A percentile compares a stretch with the other conserved stretches of the same genome.
Evolutionary conservation across 768 basidiomycete genomes (phyloP).

Genomic region (Pluteus cervinus): DNA sequence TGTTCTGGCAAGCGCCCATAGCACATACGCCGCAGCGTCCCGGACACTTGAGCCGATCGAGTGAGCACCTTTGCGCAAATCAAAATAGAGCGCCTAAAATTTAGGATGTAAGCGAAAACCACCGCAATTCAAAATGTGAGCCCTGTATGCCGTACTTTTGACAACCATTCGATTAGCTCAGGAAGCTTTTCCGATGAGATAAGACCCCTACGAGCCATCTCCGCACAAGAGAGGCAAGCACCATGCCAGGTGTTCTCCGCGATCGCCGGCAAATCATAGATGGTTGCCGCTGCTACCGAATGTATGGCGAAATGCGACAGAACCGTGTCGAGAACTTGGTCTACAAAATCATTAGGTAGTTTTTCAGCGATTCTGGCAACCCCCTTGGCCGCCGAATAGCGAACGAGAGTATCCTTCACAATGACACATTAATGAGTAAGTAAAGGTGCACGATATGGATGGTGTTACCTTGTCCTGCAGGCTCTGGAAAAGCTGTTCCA

Average conservation of each 20-base stretch:
- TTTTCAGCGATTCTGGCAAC: slow-evolving; percentile 79
- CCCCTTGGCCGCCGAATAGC: slow-evolving; percentile 93
- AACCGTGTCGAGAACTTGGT: slow-evolving; percentile 79
- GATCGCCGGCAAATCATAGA: slow-evolving; percentile 68
- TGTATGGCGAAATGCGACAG: slow-evolving; percentile 75
- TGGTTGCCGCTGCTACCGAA: slow-evolving; percentile 51
- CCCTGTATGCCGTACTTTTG: slow-evolving; percentile 51
- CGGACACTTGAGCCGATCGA: slow-evolving; percentile 93
- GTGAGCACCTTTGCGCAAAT: slow-evolving; percentile 86
- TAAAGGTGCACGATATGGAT: slow-evolving; percentile 4
- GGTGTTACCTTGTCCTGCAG: slow-evolving; percentile 74
- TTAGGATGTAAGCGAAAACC: too few relatives aligned
- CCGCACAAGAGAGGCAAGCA: slow-evolving; percentile 85
- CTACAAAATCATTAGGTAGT: slow-evolving; percentile 66
- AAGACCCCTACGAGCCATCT: slow-evolving; percentile 81
- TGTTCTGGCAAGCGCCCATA: slow-evolving; percentile 90
- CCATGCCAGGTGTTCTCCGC: slow-evolving; percentile 96
- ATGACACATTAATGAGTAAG: slow-evolving; percentile 4
- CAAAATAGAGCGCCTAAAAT: slow-evolving; percentile 94
- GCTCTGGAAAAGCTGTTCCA: slow-evolving; percentile 66
- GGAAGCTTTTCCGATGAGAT: slow-evolving; percentile 51
- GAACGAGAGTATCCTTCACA: slow-evolving; percentile 83
- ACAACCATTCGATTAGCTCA: slow-evolving; percentile 70
- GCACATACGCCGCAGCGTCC: slow-evolving; percentile 89
- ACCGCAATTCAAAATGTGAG: slow-evolving; percentile 3